Percentiles rank a stretch among this genome's conserved stretches.
Evolutionary conservation across 2,329 filamentous ascomycete species (phyloP).

Genomic region (Stemphylium vesicarium): DNA sequence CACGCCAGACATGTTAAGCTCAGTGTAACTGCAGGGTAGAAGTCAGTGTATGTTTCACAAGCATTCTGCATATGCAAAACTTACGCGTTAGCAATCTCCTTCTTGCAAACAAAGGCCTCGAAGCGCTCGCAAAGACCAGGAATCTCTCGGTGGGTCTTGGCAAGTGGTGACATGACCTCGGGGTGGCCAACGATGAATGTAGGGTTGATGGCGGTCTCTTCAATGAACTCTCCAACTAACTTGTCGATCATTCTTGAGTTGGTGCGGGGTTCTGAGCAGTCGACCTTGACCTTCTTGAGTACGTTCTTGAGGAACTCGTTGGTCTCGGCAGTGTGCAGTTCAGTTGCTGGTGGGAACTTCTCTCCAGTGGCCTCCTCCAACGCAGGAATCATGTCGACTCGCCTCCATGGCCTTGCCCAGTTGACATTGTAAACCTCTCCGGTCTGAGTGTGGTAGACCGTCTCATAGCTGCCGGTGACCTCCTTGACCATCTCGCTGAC

Average conservation of each 20-base stretch:
- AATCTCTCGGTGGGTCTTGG: constrained; percentile 87
- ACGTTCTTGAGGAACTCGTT: constrained; percentile 79
- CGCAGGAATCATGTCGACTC: constrained; percentile 93
- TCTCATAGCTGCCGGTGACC: constrained; percentile 83
- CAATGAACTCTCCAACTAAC: constrained; percentile 90
- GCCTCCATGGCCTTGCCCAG: constrained; percentile 93
- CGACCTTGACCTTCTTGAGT: constrained; percentile 87
- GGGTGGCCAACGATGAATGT: constrained; percentile 88
- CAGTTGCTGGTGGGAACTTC: constrained; percentile 88
- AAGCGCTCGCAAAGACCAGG: constrained; percentile 92
- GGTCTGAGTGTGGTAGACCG: constrained; percentile 82
- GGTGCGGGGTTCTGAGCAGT: constrained; percentile 88
- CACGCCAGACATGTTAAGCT: constrained; percentile 97
- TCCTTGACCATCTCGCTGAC: constrained; percentile 89
- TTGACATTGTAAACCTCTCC: constrained; percentile 91
- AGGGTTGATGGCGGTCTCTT: constrained; percentile 91
- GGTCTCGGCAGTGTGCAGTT: constrained; percentile 88
- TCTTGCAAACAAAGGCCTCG: constrained; percentile 96
- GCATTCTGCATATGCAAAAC: too few species aligned
- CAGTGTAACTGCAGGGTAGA: constrained; percentile 67
- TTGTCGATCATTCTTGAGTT: constrained; percentile 97
- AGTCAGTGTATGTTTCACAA: too few species aligned
- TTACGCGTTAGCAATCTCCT: constrained; percentile 88
- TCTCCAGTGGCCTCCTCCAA: constrained; percentile 89
- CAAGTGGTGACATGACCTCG: constrained; percentile 89